Percentiles rank a stretch among this genome's conserved stretches.
Evolutionary conservation across 148 eudicot species (phyloP).

Genomic region (Dianthus caryophyllus): DNA sequence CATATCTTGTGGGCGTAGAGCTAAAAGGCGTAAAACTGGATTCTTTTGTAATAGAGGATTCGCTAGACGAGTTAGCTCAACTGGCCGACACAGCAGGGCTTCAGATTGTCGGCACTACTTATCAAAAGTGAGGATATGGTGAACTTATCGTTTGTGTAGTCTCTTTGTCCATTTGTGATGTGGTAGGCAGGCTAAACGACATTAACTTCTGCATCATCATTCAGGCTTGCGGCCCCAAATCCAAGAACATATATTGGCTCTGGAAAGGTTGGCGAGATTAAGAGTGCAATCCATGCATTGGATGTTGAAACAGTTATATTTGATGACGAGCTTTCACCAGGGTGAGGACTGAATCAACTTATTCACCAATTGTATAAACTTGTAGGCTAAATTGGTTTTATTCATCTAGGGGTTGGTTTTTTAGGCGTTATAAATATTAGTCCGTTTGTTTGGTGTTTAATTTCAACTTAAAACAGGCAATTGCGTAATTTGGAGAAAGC

Average conservation of each 20-base stretch:
- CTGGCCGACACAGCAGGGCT: conserved; percentile 98
- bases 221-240: conserved; percentile 70
- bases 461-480: conserved; percentile 44
- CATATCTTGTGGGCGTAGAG: conserved; percentile 85
- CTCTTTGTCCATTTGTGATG: neutral
- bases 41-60: conserved; percentile 79
- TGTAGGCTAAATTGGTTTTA: too few species aligned
- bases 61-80: conserved; percentile 80
- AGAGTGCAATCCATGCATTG: conserved; percentile 75
- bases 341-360: conserved; percentile 42
- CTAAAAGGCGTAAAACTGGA: conserved; percentile 56
- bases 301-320: conserved; percentile 91
- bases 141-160: neutral
- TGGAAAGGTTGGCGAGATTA: conserved; percentile 92
- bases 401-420: too few species aligned
- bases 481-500: conserved; percentile 85
- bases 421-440: neutral
- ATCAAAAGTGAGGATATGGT: conserved; percentile 66
- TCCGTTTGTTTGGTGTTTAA: conserved; percentile 5
- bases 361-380: neutral
- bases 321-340: conserved; percentile 95
- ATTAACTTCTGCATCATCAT: conserved; percentile 17
- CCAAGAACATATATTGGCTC: conserved; percentile 89
- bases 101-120: conserved; percentile 73
- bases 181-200: neutral